A percentile compares a stretch with the other conserved stretches of the same genome.
Conservation (phyloP, 2,329 filamentous ascomycete species). For the Fusarium pilosicola region DNA sequence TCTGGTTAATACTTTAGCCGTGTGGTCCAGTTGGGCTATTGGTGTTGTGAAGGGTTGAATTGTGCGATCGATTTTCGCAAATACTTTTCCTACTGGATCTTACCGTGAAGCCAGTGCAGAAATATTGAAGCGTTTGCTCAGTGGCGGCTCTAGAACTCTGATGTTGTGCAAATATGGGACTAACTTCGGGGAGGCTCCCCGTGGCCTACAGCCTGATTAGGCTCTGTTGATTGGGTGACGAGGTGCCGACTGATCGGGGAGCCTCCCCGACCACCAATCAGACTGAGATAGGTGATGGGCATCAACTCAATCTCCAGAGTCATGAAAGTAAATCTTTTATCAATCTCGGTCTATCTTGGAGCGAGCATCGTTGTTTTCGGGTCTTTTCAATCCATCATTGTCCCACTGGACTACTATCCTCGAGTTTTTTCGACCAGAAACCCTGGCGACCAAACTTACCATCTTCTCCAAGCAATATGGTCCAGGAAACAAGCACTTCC, state of each 20-base stretch:
- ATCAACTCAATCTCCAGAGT: background rate
- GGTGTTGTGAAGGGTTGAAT: too few species aligned
- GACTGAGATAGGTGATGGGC: too few species aligned
- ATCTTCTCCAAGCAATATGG: background rate
- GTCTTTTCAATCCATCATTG: background rate
- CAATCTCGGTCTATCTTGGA: background rate
- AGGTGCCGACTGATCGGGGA: background rate
- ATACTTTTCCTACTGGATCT: background rate
- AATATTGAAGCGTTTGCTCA: background rate
- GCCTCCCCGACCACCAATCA: background rate
- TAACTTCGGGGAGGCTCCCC: background rate
- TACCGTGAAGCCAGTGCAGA: background rate
- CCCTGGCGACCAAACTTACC: too few species aligned
- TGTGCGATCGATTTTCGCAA: too few species aligned
- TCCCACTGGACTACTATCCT: background rate
- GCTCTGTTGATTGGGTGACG: background rate
- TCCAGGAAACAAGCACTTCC: background rate
- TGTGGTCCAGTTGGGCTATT: background rate
- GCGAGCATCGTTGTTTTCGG: background rate
- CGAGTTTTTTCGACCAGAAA: too few species aligned
- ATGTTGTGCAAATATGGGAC: background rate
- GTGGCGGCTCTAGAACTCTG: background rate
- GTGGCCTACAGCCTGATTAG: accelerated
- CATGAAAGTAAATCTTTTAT: background rate
- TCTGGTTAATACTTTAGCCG: background rate